Conservation (phyloP, 768 basidiomycete genomes). For the Boletus patriciae region DNA sequence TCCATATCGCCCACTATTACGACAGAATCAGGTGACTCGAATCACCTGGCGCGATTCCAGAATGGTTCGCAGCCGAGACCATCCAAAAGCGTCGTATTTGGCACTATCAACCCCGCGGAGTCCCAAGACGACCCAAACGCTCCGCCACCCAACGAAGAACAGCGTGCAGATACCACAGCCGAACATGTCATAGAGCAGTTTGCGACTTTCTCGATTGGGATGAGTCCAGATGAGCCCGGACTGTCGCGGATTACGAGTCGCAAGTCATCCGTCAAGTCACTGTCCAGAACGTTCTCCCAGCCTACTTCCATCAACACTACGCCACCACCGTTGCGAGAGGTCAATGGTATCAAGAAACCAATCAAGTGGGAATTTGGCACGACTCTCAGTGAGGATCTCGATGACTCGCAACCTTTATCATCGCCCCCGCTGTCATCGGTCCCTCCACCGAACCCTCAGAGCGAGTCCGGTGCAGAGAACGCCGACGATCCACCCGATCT, state of each 20-base stretch:
- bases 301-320: background rate
- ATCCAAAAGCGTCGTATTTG: conserved; percentile 47
- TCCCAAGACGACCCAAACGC: conserved; percentile 5
- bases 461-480: background rate
- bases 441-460: background rate
- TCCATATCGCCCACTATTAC: conserved; percentile 15
- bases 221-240: conserved; percentile 39
- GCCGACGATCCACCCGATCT: background rate
- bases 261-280: conserved; percentile 25
- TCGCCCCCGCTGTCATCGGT: background rate
- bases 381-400: conserved; percentile 24
- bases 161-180: conserved; percentile 9
- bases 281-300: conserved; percentile 13
- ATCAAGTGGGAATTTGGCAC: conserved; percentile 62
- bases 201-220: conserved; percentile 46
- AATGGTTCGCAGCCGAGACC: conserved; percentile 8
- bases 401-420: background rate
- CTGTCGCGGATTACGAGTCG: conserved; percentile 26
- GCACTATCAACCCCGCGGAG: conserved; percentile 44
- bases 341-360: conserved; percentile 15
- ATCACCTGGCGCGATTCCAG: conserved; percentile 1
- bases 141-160: conserved; percentile 1
- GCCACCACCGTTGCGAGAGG: conserved; percentile 1
- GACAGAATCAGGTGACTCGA: conserved; percentile 10
- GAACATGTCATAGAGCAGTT: conserved; percentile 32